Evolutionary conservation across 495 filamentous ascomycete genomes (phyloP), one percentile per base, ranked within the genome.

Genomic region (Melanomma pulvis-pyrius): DNA sequence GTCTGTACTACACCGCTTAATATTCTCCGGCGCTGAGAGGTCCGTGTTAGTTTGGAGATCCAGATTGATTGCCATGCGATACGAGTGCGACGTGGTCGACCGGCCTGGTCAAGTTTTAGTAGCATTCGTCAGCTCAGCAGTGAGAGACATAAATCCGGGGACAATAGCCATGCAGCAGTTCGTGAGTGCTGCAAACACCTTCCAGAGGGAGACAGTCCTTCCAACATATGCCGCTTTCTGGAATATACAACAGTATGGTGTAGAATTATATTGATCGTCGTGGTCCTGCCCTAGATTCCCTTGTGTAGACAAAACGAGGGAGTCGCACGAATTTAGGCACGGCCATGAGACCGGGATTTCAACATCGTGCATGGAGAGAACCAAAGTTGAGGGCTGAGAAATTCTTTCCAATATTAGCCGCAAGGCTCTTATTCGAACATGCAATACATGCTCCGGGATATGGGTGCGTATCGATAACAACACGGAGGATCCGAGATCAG

Each of bases 391-490:
- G 30, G 26, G 26, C n/a, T n/a, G n/a, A n/a, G n/a, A n/a, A n/a
- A n/a, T n/a, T 48, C 13, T 13, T 28, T 15, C 7, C 52, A 41
- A 39, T 39, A 65, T 65, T 65, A 65, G 62, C 62, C 62, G 62
- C 26, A 3, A 26, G 19, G 19, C 36, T 58, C 36, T 21, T 32
- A 65, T 50, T 65, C 53, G 62, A 28, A 41, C 34, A 26, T n/a
- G n/a, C 8, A 44, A 26, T n/a, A 44, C 8, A 44, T 17, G 39
- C 39, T 15, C 2, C 39, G 11, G 28, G 17, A 25, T 21, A 28
- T 2, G 19, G 5, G 21, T 65, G 41, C 54, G 58, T 65, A 65
- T 65, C 62, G 62, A 65, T 53, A 59, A 36, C 39, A 3, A 17
- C 2, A 44, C 39, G 46, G 8, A 54, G 17, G 24, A 30, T 2